Evolutionary conservation across 2,329 filamentous ascomycete genomes (phyloP), one percentile per base, ranked within the genome.

Genomic region (Talaromyces amestolkiae): DNA sequence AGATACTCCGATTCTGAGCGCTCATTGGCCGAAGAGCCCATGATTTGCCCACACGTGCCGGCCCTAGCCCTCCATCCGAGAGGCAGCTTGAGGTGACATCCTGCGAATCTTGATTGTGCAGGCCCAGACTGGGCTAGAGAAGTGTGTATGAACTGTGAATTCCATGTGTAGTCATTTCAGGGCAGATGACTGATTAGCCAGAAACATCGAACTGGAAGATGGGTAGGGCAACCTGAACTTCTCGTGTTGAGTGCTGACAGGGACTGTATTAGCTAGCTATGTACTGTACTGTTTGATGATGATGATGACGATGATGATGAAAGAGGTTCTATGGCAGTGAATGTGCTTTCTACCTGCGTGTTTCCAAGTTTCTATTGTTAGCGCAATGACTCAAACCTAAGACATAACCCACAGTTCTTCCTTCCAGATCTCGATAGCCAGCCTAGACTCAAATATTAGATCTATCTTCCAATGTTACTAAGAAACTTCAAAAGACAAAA

Each of bases 11-110:
- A 27, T 0, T 24, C 1, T 2, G 6, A 1, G 11, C 1, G 17
- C 53, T 54, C 64, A 72, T 77, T 76, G 77, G 75, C 73, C 59
- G 19, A 39, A 31, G 4, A 49, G 54, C 61, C 56, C 51, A 33
- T 54, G 60, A 64, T 49, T 31, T 61, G 58, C 37, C 65, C 59
- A 56, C 67, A 68, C 67, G 67, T 67, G 67, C 67, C 61, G 45
- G 39, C 61, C 64, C 61, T 66, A 68, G 62, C 67, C 67, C 67
- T 69, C 59, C 64, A 53, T 66, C 62, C 6, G 58, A 59, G 62
- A 59, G 31, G n/a, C 43, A 43, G 35, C 24, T 13, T 33, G 22
- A 43, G 51, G 64, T 61, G 61, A 62, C 61, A 59, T 51, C 24
- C 59, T 17, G 19, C 13, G 35, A 59, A 61, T 65, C 64, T 22